Evolutionary conservation across 75 land plant genomes (phyloP).

Genomic region (Adiantum capillusveneris): DNA sequence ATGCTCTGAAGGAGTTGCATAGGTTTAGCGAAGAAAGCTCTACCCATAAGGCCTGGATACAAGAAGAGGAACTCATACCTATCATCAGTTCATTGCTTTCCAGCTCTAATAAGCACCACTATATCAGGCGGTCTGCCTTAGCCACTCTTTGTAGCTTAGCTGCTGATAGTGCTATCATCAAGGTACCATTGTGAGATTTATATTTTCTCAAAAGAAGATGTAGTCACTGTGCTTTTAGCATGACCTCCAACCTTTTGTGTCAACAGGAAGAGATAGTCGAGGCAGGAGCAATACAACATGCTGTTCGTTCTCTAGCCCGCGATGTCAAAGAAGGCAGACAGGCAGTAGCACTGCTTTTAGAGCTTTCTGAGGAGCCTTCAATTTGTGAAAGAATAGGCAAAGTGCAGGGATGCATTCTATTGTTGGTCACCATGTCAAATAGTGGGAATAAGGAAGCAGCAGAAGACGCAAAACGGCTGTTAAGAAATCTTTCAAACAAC

Average conservation of each 20-base stretch:
- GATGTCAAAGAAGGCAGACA: slow-evolving; percentile 45
- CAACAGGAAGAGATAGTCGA: slow-evolving; percentile 43
- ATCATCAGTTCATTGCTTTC: slow-evolving; percentile 32
- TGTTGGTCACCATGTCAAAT: slow-evolving; percentile 53
- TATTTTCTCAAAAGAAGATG: background rate
- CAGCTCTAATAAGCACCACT: slow-evolving; percentile 9
- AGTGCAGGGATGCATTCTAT: slow-evolving; percentile 60
- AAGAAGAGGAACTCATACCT: slow-evolving; percentile 50
- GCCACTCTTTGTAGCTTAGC: slow-evolving; percentile 41
- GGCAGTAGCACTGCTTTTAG: slow-evolving; percentile 61
- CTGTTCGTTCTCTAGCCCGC: slow-evolving; percentile 50
- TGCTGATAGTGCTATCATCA: slow-evolving; percentile 39
- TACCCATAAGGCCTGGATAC: slow-evolving; percentile 47
- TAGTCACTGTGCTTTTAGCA: background rate
- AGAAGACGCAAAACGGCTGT: slow-evolving; percentile 40
- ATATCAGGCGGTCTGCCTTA: slow-evolving; percentile 37
- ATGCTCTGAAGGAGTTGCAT: slow-evolving; percentile 28
- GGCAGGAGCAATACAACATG: slow-evolving; percentile 38
- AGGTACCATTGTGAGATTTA: slow-evolving; percentile 30
- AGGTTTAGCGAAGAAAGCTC: slow-evolving; percentile 45
- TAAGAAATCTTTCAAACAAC: slow-evolving; percentile 38
- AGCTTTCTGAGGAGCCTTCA: slow-evolving; percentile 37
- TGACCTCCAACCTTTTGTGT: background rate
- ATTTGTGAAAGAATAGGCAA: slow-evolving; percentile 46
- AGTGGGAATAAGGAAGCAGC: slow-evolving; percentile 45